Evolutionary conservation across 2,329 filamentous ascomycete genomes (phyloP).

Genomic region (Penicillium sp.): DNA sequence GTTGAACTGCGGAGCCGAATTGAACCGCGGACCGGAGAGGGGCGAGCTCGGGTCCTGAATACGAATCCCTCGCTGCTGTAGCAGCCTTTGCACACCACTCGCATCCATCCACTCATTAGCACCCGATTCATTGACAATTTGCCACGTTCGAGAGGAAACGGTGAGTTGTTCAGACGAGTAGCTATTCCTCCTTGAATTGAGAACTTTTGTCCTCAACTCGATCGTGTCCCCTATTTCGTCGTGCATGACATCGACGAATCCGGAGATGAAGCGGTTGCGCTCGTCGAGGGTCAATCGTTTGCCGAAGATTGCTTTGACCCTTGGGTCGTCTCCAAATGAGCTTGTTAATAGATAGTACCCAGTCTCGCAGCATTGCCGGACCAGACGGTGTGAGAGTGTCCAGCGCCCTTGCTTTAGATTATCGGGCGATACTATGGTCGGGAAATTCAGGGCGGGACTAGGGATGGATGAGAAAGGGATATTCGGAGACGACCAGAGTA

Average conservation of each 20-base stretch:
- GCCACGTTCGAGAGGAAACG: slow-evolving; percentile 12
- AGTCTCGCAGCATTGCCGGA: slow-evolving; percentile 17
- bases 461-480: too few relatives aligned
- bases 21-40: slow-evolving; percentile 5
- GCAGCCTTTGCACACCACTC: slow-evolving; percentile 16
- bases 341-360: slow-evolving; percentile 18
- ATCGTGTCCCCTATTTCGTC: slow-evolving; percentile 12
- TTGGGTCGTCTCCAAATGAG: slow-evolving; percentile 2
- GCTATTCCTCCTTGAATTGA: slow-evolving; percentile 8
- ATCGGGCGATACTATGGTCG: slow-evolving; percentile 2
- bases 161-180: slow-evolving; percentile 10
- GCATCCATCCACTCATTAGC: slow-evolving; percentile 20
- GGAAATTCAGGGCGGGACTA: slow-evolving; percentile 1
- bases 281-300: slow-evolving; percentile 4
- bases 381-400: slow-evolving; percentile 17
- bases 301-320: slow-evolving; percentile 14
- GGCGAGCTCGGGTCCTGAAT: slow-evolving; percentile 6
- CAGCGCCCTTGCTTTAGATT: slow-evolving; percentile 8
- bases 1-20: slow-evolving; percentile 11
- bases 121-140: slow-evolving; percentile 11
- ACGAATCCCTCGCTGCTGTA: slow-evolving; percentile 14
- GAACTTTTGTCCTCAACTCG: slow-evolving; percentile 13
- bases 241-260: slow-evolving; percentile 11
- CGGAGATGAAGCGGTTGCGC: slow-evolving; percentile 12
- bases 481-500: too few relatives aligned